These are phyloP conservation scores for Russula olivacea DNA, from an alignment of 768 basidiomycete genomes.

Conservation along the genomic window DNA sequence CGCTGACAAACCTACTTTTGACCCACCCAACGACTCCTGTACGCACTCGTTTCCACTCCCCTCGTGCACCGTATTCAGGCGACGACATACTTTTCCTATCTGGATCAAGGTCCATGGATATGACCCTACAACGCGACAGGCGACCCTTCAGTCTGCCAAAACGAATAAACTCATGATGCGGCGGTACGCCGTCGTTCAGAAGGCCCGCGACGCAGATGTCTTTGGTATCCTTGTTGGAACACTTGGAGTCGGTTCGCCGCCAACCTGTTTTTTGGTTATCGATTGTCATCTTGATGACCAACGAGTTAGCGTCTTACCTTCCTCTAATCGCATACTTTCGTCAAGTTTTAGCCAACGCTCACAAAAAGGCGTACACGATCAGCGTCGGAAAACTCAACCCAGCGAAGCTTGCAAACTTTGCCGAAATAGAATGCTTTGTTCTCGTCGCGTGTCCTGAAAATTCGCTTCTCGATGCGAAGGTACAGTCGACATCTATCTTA, in stretches of 20 bases:
- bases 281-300: constrained; percentile 1
- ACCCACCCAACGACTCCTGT: constrained; percentile 67
- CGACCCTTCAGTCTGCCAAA: constrained; percentile 53
- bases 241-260: background rate
- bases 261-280: background rate
- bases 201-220: constrained; percentile 86
- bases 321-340: constrained; percentile 64
- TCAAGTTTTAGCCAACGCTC: background rate
- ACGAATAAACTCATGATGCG: constrained; percentile 82
- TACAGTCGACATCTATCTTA: constrained; percentile 25
- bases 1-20: constrained; percentile 80
- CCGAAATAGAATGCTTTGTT: constrained; percentile 94
- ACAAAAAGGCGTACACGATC: constrained; percentile 56
- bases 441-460: constrained; percentile 71
- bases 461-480: constrained; percentile 61
- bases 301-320: constrained; percentile 67
- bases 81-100: background rate
- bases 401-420: constrained; percentile 90
- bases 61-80: background rate
- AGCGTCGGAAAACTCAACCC: constrained; percentile 91
- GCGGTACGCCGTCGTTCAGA: constrained; percentile 80
- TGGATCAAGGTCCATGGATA: constrained; percentile 64
- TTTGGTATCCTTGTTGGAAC: constrained; percentile 92
- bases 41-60: background rate
- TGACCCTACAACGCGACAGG: constrained; percentile 47